Evolutionary conservation across 1,139 yeast species (phyloP), one percentile per base, ranked within the genome.

Genomic region (Blastobotrys raffinosifermentans): DNA sequence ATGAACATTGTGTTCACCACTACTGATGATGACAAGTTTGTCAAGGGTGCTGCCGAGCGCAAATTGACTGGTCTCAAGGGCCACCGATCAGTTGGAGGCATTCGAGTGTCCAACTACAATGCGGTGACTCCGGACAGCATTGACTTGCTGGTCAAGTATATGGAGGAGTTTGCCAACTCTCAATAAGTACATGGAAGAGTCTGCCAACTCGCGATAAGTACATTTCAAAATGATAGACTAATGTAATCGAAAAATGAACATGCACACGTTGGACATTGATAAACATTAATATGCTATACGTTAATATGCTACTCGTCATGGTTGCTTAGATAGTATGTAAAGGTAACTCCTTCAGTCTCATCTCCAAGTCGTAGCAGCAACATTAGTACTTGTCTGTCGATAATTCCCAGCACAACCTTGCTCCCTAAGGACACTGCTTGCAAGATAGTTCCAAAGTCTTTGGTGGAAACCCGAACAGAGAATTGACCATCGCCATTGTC

Each of bases 21-120:
- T 26, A 69, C 64, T 7, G 83, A 76, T 40, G 96, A 87, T 54
- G 70, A 71, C 3, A 66, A 71, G 46, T 89, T 89, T 63, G 57
- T 89, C 45, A 66, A 74, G 45, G 77, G 70, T 36, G 83, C 86
- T 3, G 76, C 74, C 18, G 73, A 64, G 30, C 68, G 58, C 27
- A 68, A 66, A 15, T 68, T 89, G 47, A 66, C 76, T 10, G 97
- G 96, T 3, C 70, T 91, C 53, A 86, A 89, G 65, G 98, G 98
- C 19, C 97, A 91, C 60, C 76, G 98, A 60, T 84, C 96, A 7
- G 97, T 91, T 33, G 97, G 97, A 33, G 98, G 98, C 26, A 82
- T 89, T 66, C 80, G 98, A 63, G 91, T 94, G 15, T 87, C 96
- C 10, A 69, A 87, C 40, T 60, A 91, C 61, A 91, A 91, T 56